phyloP scores from a whole-genome alignment of 805 yeast genomes.

The Nakazawaea ernobii region DNA sequence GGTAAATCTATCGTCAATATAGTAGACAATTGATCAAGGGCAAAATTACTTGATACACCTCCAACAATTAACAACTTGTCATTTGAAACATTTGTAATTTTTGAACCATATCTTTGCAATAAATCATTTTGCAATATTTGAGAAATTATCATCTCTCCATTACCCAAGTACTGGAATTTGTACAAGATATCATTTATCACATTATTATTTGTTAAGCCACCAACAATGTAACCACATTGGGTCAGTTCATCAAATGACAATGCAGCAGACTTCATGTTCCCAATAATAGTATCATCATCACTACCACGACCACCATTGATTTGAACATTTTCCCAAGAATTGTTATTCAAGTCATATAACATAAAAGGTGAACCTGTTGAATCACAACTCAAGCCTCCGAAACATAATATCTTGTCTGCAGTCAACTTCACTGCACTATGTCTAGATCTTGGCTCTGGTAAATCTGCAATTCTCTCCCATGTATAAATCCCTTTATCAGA shows the following conservation, averaged over 20 bases:
- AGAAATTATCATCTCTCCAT: constrained; percentile 16
- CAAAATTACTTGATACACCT: constrained; percentile 41
- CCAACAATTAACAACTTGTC: constrained; percentile 44
- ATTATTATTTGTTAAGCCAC: constrained; percentile 32
- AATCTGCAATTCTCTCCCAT: constrained; percentile 35
- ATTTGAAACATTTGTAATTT: constrained; percentile 26
- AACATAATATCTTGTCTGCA: constrained; percentile 32
- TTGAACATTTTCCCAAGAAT: constrained; percentile 14
- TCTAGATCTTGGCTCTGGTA: constrained; percentile 45
- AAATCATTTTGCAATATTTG: constrained; percentile 15
- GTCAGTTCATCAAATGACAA: constrained; percentile 24
- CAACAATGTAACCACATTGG: constrained; percentile 36
- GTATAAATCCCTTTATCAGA: constrained; percentile 13
- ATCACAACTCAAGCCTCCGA: constrained; percentile 39
- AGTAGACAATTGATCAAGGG: constrained; percentile 28
- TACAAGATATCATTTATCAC: constrained; percentile 29
- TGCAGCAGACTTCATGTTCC: constrained; percentile 29
- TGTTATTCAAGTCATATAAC: constrained; percentile 16
- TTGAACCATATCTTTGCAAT: constrained; percentile 46
- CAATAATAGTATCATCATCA: too few species aligned
- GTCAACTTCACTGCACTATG: constrained; percentile 36
- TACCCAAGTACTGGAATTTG: constrained; percentile 22
- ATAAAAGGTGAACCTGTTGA: constrained; percentile 13
- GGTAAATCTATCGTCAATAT: constrained; percentile 30
- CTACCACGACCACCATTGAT: constrained; percentile 14